A percentile compares a stretch with the other conserved stretches of the same genome.
These are phyloP conservation scores for Aspergillus floridensis DNA, from an alignment of 2,329 filamentous ascomycete species.

Conservation along the genomic window DNA sequence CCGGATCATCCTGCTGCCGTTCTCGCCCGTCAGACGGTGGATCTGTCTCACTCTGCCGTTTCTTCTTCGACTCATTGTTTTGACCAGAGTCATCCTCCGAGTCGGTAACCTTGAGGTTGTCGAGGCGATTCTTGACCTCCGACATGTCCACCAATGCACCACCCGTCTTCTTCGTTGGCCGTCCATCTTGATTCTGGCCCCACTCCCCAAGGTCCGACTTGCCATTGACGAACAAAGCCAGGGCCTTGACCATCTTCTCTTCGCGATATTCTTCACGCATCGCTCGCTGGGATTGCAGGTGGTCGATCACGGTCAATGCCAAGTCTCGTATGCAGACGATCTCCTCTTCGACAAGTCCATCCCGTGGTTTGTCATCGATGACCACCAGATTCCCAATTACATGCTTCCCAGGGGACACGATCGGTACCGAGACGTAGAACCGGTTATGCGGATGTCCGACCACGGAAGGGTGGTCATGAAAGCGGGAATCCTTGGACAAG, in stretches of 20 bases:
- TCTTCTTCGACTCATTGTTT: too few relatives aligned
- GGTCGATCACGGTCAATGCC: slow-evolving; percentile 21
- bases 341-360: slow-evolving; percentile 10
- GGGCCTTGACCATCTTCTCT: slow-evolving; percentile 21
- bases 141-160: not conserved
- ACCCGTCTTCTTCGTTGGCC: not conserved
- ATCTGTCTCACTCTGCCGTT: too few relatives aligned
- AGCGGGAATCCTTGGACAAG: slow-evolving; percentile 12
- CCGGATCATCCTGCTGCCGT: too few relatives aligned
- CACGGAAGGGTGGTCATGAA: slow-evolving; percentile 12
- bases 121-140: not conserved
- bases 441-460: slow-evolving; percentile 14
- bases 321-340: slow-evolving; percentile 15
- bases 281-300: slow-evolving; percentile 18
- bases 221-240: slow-evolving; percentile 22
- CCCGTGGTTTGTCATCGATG: slow-evolving; percentile 16
- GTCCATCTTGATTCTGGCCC: slow-evolving; percentile 9
- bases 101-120: not conserved
- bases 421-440: slow-evolving; percentile 20
- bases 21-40: too few relatives aligned
- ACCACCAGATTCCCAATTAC: slow-evolving; percentile 20
- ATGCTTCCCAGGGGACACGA: slow-evolving; percentile 17
- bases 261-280: slow-evolving; percentile 23
- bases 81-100: not conserved
- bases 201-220: slow-evolving; percentile 20